Evolutionary conservation across 2,329 filamentous ascomycete species (phyloP), one percentile per base, ranked within the genome.

Genomic region (Stenocarpella maydis): DNA sequence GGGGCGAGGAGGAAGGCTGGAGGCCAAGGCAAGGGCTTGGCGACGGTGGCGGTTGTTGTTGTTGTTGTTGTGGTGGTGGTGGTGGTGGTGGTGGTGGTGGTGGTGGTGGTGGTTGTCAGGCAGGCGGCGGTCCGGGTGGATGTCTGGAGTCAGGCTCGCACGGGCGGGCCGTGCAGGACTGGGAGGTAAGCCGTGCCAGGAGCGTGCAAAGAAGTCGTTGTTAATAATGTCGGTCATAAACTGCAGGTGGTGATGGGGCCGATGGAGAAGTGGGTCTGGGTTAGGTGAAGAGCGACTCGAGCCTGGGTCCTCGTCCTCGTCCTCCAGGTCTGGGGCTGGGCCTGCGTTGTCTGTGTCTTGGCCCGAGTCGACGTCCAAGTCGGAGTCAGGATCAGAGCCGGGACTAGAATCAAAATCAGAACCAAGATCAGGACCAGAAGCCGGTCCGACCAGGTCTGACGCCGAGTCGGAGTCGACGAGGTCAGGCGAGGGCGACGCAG

Each of bases 61-160:
- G 12, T 28, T 43, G 24, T 47, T 19, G 34, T 26, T 28, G 3
- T 24, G 45, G 37, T 54, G 26, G 10, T 52, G 47, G 31, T 60
- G 26, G 34, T 58, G n/a, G n/a, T n/a, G n/a, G n/a, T 19, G 52
- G 43, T 21, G 54, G 34, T 28, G 24, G 26, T 15, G 24, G 31
- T 15, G 52, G 28, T n/a, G n/a, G 41, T 37, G 24, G 55, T 19
- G n/a, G 43, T 49, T 31, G 45, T 34, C 53, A 52, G 69, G 69
- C 41, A 69, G 63, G 17, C 55, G 67, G 15, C 67, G 63, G 41
- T 69, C 67, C 3, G 63, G 69, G 63, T 67, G 67, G 24, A 69
- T 67, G 26, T 65, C 63, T 21, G 69, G 67, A 14, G 69, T 71
- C 26, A 63, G 61, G 43, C 69, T 71, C 43, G 67, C 45, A 65